A percentile compares a stretch with the other conserved stretches of the same genome.
These are phyloP conservation scores for Pseudogymnoascus sp. DNA, from an alignment of 2,329 filamentous ascomycete genomes.

Conservation along the genomic window DNA sequence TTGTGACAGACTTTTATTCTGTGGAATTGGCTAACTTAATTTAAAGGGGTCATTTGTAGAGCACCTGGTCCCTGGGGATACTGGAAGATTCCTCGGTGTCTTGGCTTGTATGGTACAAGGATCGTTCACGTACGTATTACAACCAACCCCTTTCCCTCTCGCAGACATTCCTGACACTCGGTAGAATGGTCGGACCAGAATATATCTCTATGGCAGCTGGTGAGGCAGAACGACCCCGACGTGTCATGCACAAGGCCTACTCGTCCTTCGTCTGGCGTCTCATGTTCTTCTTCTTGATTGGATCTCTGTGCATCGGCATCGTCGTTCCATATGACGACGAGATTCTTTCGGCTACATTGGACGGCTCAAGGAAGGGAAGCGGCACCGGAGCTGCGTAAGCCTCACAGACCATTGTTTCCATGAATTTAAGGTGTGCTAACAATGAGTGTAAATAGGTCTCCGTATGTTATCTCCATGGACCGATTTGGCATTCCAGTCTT, in stretches of 20 bases:
- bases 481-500: slow-evolving; percentile 56
- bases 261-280: slow-evolving; percentile 68
- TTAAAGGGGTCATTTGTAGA: slow-evolving; percentile 9
- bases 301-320: slow-evolving; percentile 58
- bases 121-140: slow-evolving; percentile 52
- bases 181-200: slow-evolving; percentile 56
- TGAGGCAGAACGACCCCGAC: slow-evolving; percentile 56
- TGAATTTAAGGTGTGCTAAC: background rate
- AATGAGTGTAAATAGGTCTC: slow-evolving; percentile 28
- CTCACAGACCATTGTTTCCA: background rate
- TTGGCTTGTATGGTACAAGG: slow-evolving; percentile 71
- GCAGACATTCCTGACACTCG: slow-evolving; percentile 56
- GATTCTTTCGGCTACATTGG: slow-evolving; percentile 45
- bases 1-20: slow-evolving; percentile 58
- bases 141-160: slow-evolving; percentile 57
- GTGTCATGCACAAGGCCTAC: slow-evolving; percentile 58
- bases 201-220: slow-evolving; percentile 63
- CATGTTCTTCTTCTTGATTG: slow-evolving; percentile 62
- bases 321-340: slow-evolving; percentile 57
- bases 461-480: slow-evolving; percentile 53
- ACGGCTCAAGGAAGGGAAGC: slow-evolving; percentile 28
- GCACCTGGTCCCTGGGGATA: slow-evolving; percentile 46
- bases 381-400: background rate
- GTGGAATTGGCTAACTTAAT: slow-evolving; percentile 65
- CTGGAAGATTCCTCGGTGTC: slow-evolving; percentile 51